Conservation (phyloP, 129 eudicot genomes). For the Daucus carota region DH1_v3.0 NC_030389.2:1961501-1962000, state of each 20-base stretch:
- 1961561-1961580: neutral
- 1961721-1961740: constrained; percentile 1
- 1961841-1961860: neutral
- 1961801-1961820: constrained; percentile 11
- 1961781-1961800: constrained; percentile 19
- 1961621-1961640: neutral
- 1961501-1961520: neutral
- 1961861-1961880: constrained; percentile 17
- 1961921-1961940: neutral
- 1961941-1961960: neutral
- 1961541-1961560: neutral
- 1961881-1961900: constrained; percentile 16
- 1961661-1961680: neutral
- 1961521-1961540: neutral
- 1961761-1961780: constrained; percentile 44
- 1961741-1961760: constrained; percentile 22
- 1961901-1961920: too few relatives aligned
- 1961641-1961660: neutral
- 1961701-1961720: neutral
- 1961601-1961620: neutral
- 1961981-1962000: constrained; percentile 8
- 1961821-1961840: constrained; percentile 9
- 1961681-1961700: neutral
- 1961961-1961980: too few relatives aligned
- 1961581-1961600: neutral